Evolutionary conservation across 2,329 filamentous ascomycete genomes (phyloP).

Genomic region (Pestalotiopsis sp.): DNA sequence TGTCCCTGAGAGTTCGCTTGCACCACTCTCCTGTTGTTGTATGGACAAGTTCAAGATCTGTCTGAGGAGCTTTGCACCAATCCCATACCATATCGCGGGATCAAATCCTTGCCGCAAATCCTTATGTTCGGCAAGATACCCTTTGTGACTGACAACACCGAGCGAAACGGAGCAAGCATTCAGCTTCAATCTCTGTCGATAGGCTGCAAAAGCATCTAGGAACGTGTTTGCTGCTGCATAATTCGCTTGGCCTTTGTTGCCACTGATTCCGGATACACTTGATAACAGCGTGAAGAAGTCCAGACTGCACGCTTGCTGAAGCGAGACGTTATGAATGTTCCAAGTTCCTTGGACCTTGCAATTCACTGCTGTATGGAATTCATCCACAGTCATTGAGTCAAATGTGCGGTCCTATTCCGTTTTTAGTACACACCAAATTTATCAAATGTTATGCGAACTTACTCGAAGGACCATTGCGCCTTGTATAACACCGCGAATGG

Average conservation of each 20-base stretch:
- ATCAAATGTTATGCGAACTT: not conserved
- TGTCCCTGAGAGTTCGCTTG: not conserved
- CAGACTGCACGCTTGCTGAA: conserved; percentile 10
- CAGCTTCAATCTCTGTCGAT: conserved; percentile 16
- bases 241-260: conserved; percentile 27
- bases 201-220: conserved; percentile 29
- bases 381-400: conserved; percentile 1
- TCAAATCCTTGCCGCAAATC: not conserved
- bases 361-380: conserved; percentile 26
- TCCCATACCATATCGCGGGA: not conserved
- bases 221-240: conserved; percentile 37
- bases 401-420: conserved; percentile 16
- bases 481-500: not conserved
- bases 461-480: conserved; percentile 6
- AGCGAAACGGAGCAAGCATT: not conserved
- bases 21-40: not conserved
- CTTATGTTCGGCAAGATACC: not conserved
- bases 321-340: conserved; percentile 26
- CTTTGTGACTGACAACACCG: not conserved
- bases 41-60: not conserved
- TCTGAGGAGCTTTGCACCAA: not conserved
- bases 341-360: conserved; percentile 32
- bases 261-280: conserved; percentile 24
- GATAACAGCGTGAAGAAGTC: conserved; percentile 29
- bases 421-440: not conserved